Conservation (phyloP, 768 basidiomycete genomes). For the Xerocomellus intermedius region DNA sequence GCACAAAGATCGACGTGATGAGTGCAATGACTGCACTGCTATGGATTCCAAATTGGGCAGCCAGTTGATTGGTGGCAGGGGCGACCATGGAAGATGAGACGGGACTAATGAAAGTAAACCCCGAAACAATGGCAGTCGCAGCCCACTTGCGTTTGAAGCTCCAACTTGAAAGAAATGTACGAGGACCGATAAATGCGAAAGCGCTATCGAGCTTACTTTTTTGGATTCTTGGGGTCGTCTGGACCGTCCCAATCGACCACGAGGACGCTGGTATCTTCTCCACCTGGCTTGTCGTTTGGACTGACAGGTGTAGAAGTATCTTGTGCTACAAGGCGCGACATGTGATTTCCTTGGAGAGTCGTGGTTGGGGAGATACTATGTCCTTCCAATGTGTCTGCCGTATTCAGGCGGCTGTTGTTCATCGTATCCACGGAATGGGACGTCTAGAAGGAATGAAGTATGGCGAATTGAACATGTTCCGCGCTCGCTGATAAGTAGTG, state of each 20-base stretch:
- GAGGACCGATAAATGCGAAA: neutral
- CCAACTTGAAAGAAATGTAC: conserved; percentile 45
- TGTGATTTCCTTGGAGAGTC: conserved; percentile 8
- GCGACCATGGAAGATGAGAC: conserved; percentile 76
- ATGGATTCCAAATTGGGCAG: conserved; percentile 52
- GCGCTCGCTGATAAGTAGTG: conserved; percentile 6
- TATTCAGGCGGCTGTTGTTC: neutral
- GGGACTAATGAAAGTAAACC: conserved; percentile 66
- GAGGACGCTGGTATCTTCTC: neutral
- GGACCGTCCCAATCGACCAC: conserved; percentile 67
- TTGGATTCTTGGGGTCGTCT: conserved; percentile 56
- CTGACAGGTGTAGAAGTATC: neutral
- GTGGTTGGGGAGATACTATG: conserved; percentile 1
- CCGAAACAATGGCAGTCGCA: conserved; percentile 60
- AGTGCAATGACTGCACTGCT: conserved; percentile 49
- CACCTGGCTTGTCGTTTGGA: neutral
- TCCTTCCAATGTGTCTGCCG: neutral
- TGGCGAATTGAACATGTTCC: neutral
- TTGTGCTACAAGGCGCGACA: neutral
- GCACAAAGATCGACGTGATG: conserved; percentile 57
- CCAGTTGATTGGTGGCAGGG: conserved; percentile 56
- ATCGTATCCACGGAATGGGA: neutral
- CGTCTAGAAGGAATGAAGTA: neutral
- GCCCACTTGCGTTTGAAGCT: conserved; percentile 58
- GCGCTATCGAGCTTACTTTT: conserved; percentile 41